Base-by-base conservation (phyloP, 305 asterid species). In the Fraxinus nigra region DNA sequence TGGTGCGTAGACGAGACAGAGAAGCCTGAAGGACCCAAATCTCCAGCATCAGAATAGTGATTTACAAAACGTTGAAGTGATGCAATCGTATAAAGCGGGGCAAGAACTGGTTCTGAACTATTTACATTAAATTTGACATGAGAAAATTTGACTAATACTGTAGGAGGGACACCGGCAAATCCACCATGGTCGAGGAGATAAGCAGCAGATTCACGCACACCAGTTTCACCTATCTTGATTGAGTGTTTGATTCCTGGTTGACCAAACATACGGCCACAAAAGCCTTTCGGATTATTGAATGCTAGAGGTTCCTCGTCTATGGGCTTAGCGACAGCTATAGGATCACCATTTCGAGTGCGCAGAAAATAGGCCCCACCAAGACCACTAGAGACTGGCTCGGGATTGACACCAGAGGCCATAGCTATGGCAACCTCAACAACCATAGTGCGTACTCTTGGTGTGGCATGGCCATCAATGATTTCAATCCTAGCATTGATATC, bases 301-400 rank as follows among this genome's bases (percentile, higher is more conserved):
- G 97, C 98, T 18, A 92, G 85, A 56, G 98, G 98, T 78, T 94
- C 98, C 92, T 94, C 98, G 59, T 94, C 98, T 34, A 92, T 85
- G 0, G 98, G 98, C 88, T 94, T 94, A 4, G 94, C 95, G 30
- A 94, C 97, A 3, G 97, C 97, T 26, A 94, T 81, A 33, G 86
- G 87, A 37, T 87, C 90, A 6, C 95, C 97, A 72, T 82, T 87
- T 76, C 85, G 88, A 1, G 92, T 79, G 3, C 89, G 90, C 2
- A 94, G 56, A 79, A 94, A 90, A 88, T 94, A 94, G 67, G 97
- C 97, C 10, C 98, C 98, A 2, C 98, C 98, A 4, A 94, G 93
- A 69, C 98, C 98, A 81, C 90, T 90, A 35, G 95, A 88, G 10
- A 92, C 84, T 6, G 94, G 94, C 92, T 94, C 97, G 1, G 93